Base-by-base conservation (phyloP, 139 green algal genomes). In the Micractinium sp. region DNA sequence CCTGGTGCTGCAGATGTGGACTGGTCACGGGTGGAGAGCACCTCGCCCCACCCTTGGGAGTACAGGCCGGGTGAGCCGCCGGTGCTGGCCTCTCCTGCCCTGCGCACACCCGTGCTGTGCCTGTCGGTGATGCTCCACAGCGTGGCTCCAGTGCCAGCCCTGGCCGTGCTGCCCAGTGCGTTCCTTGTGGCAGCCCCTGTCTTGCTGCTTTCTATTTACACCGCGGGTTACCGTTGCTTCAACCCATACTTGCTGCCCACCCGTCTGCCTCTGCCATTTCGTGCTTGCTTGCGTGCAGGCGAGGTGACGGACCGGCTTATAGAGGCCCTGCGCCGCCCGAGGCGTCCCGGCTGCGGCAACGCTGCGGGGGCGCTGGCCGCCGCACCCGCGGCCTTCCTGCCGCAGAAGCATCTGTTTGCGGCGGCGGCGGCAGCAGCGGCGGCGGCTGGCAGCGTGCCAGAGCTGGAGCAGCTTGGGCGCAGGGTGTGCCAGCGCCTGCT, bases 21-120 rank as follows among this genome's bases (percentile, higher is more conserved):
- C 41, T 89, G 85, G 85, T 39, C 12, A 19, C 85, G 85, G 13
- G 85, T 83, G 74, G 53, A n/a, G 0, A 84, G 35, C 33, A 84
- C 73, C 19, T 84, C 74, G 4, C 85, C 85, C 0, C 85, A 89
- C 85, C 85, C 85, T 5, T 89, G 74, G 74, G 85, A 89, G 85
- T 89, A 89, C 85, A 33, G 18, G 27, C 53, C 74, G 31, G 35
- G 74, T 76, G 74, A 73, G 71, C 22, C 14, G 23, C 13, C 15
- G 9, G n/a, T 33, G 77, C 78, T 38, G 41, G 39, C 66, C 47
- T 56, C 47, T 56, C 47, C 9, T 9, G 47, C 47, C 47, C 47
- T 56, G 47, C 47, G 47, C 9, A 5, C 47, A 56, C 9, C 47
- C 47, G 9, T 56, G 47, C 47, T 56, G n/a, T n/a, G n/a, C n/a